Conservation (phyloP, 768 basidiomycete species). For the Fomitopsis pulvina region DNA sequence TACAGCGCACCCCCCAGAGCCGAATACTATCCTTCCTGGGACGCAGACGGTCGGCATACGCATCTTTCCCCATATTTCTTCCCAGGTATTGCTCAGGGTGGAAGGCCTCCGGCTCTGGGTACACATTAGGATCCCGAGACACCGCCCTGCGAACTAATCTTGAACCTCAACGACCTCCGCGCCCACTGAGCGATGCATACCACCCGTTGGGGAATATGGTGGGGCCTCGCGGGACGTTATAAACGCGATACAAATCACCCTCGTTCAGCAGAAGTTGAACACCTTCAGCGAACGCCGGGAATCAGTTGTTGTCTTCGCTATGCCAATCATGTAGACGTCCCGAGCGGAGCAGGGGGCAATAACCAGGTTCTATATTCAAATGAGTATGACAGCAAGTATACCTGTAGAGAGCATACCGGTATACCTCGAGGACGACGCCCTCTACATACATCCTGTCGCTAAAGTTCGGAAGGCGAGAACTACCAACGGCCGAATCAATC, state of each 20-base stretch:
- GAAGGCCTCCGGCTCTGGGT: constrained; percentile 22
- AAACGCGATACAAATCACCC: not conserved
- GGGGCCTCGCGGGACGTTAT: constrained; percentile 19
- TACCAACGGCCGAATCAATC: constrained; percentile 22
- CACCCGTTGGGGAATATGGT: constrained; percentile 15
- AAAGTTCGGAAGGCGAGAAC: constrained; percentile 11
- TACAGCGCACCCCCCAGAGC: constrained; percentile 9
- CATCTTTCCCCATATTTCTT: not conserved
- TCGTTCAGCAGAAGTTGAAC: not conserved
- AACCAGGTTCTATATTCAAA: no score
- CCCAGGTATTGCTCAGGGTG: constrained; percentile 13
- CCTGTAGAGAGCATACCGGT: not conserved
- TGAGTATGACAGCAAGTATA: no score
- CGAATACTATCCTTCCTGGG: constrained; percentile 9
- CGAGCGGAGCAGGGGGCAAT: no score
- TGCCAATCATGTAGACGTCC: no score
- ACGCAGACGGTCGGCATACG: not conserved
- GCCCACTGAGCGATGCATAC: constrained; percentile 4
- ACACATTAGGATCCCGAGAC: constrained; percentile 20
- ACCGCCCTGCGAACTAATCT: constrained; percentile 11
- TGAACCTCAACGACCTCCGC: not conserved
- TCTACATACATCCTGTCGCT: constrained; percentile 11
- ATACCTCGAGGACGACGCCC: constrained; percentile 5
- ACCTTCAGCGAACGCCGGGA: no score
- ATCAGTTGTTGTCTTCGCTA: not conserved